Percentiles rank a stretch among this genome's conserved stretches.
These are phyloP conservation scores for Metschnikowia reukaufii DNA, from an alignment of 805 yeast species.

Conservation along the genomic window DNA sequence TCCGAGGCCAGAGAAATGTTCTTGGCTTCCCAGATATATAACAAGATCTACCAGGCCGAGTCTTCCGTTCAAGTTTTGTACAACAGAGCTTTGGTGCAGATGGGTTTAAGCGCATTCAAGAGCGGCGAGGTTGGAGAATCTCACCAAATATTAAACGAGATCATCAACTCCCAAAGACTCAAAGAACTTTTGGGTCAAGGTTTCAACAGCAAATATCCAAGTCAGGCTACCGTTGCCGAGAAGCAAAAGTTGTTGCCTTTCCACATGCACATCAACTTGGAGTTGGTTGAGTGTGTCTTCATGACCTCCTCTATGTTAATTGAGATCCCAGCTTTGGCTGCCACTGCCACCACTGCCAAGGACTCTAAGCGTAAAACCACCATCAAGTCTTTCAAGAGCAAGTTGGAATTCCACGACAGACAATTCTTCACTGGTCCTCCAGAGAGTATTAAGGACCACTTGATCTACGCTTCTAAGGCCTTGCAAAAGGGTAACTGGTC, in stretches of 20 bases:
- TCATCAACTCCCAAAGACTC: slow-evolving; percentile 79
- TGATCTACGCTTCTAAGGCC: slow-evolving; percentile 87
- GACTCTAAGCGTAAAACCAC: slow-evolving; percentile 56
- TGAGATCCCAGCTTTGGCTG: slow-evolving; percentile 84
- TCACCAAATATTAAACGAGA: slow-evolving; percentile 83
- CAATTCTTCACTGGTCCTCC: slow-evolving; percentile 97
- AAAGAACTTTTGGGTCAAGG: slow-evolving; percentile 96
- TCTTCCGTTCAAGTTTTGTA: slow-evolving; percentile 85
- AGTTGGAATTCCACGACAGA: slow-evolving; percentile 89
- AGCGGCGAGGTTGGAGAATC: slow-evolving; percentile 81
- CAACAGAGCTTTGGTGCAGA: slow-evolving; percentile 93
- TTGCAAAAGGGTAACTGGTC: slow-evolving; percentile 91
- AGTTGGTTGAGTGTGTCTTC: slow-evolving; percentile 90
- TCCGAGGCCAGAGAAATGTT: slow-evolving; percentile 84
- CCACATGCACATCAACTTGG: slow-evolving; percentile 97
- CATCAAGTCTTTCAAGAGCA: slow-evolving; percentile 84
- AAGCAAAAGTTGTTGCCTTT: slow-evolving; percentile 87
- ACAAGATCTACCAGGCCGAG: slow-evolving; percentile 80
- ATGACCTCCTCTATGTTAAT: slow-evolving; percentile 84
- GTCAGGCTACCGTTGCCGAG: slow-evolving; percentile 57
- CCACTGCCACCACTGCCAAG: slow-evolving; percentile 58
- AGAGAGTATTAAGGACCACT: slow-evolving; percentile 90
- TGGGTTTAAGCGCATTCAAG: slow-evolving; percentile 95
- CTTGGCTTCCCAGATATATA: slow-evolving; percentile 80
- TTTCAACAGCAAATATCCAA: slow-evolving; percentile 62